Conservation (phyloP, 2,329 filamentous ascomycete species). For the Coniochaeta ligniaria region DNA sequence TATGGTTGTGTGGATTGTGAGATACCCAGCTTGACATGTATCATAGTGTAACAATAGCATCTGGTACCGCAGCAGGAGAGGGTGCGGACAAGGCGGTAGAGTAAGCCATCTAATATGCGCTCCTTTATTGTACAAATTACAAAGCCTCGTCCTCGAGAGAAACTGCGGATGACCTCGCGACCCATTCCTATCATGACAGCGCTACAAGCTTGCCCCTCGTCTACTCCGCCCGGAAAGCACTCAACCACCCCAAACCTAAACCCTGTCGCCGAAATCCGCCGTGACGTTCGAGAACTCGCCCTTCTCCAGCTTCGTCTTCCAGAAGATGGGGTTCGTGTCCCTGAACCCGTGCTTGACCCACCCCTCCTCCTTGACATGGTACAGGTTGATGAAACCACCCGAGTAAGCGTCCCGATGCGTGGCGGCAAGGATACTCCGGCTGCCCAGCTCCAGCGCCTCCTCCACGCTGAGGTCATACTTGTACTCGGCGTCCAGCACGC, state of each 20-base stretch:
- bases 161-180: not conserved
- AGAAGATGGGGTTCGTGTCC: conserved; percentile 99
- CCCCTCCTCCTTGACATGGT: conserved; percentile 97
- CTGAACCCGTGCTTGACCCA: conserved; percentile 99
- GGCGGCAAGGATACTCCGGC: conserved; percentile 87
- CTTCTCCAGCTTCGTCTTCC: conserved; percentile 98
- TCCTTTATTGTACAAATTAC: conserved; percentile 3
- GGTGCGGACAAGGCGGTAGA: not conserved
- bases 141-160: not conserved
- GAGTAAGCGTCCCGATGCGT: conserved; percentile 98
- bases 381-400: conserved; percentile 96
- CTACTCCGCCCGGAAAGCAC: not conserved
- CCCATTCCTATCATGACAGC: conserved; percentile 1
- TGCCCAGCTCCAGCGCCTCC: conserved; percentile 84
- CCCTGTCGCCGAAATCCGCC: conserved; percentile 55
- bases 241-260: conserved; percentile 4
- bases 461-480: conserved; percentile 79
- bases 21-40: not conserved
- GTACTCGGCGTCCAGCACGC: conserved; percentile 95
- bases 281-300: conserved; percentile 97
- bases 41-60: not conserved
- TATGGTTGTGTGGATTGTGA: not conserved
- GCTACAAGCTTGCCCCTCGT: not conserved
- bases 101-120: not conserved
- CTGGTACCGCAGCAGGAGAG: not conserved